Evolutionary conservation across 2,329 filamentous ascomycete genomes (phyloP).

Genomic region (Claviceps capensis): DNA sequence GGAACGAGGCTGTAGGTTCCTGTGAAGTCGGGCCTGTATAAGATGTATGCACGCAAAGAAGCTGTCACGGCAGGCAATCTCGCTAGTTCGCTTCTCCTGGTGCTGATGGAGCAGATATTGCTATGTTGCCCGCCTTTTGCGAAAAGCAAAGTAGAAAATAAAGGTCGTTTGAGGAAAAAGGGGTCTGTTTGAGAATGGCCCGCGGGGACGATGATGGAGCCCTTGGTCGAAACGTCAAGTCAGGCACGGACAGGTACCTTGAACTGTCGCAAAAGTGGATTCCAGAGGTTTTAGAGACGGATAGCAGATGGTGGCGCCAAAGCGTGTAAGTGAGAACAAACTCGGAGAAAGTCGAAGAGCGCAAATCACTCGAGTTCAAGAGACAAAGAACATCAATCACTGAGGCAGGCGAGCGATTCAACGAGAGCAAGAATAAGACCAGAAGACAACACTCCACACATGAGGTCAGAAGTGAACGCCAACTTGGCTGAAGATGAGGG

Average conservation of each 20-base stretch:
- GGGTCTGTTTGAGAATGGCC: background rate
- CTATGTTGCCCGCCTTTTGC: background rate
- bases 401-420: background rate
- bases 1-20: slow-evolving; percentile 1
- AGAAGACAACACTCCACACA: background rate
- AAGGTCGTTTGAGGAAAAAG: background rate
- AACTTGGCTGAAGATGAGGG: slow-evolving; percentile 5
- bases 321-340: slow-evolving; percentile 5
- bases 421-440: background rate
- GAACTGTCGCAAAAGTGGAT: slow-evolving; percentile 7
- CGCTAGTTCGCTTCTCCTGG: background rate
- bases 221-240: slow-evolving; percentile 4
- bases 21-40: background rate
- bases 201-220: slow-evolving; percentile 1
- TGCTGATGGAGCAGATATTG: background rate
- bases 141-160: no score
- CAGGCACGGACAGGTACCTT: slow-evolving; percentile 12
- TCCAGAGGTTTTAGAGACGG: slow-evolving; percentile 2
- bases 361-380: background rate
- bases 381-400: background rate
- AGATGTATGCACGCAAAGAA: background rate
- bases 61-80: background rate
- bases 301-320: slow-evolving; percentile 9
- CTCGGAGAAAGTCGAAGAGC: background rate
- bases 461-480: slow-evolving; percentile 1